phyloP scores from a whole-genome alignment of 2,329 filamentous ascomycete species.

The Colletotrichum abscissum region DNA sequence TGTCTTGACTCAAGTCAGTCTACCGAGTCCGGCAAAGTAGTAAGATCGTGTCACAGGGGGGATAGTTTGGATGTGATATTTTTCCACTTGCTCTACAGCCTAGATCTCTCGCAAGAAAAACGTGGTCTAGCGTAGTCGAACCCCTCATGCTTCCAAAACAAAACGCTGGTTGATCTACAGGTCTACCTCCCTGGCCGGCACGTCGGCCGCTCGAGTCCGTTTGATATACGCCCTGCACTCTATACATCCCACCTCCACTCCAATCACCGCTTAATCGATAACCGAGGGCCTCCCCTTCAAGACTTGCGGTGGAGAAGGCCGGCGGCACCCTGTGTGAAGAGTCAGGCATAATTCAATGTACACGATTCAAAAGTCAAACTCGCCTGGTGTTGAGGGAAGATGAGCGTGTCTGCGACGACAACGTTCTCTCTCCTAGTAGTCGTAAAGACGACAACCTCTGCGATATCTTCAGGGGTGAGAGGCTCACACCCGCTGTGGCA shows the following conservation, averaged over 20 bases:
- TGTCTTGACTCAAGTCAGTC: too few relatives aligned
- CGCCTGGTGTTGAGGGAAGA: conserved; percentile 93
- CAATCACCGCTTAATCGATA: too few relatives aligned
- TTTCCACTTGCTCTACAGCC: too few relatives aligned
- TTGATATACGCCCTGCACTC: not conserved
- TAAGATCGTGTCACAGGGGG: too few relatives aligned
- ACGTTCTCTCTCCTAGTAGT: conserved; percentile 90
- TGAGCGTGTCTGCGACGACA: conserved; percentile 85
- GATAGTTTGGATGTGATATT: too few relatives aligned
- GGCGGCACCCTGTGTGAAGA: conserved; percentile 43
- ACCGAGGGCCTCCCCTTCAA: not conserved
- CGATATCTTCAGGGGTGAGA: conserved; percentile 89
- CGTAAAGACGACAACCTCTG: conserved; percentile 88
- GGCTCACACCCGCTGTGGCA: conserved; percentile 76
- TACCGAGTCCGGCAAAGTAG: too few relatives aligned
- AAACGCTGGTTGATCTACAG: not conserved
- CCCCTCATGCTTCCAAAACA: not conserved
- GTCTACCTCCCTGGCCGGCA: not conserved
- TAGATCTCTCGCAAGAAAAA: too few relatives aligned
- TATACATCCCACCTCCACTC: not conserved
- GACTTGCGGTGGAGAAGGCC: conserved; percentile 45
- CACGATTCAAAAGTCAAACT: conserved; percentile 42
- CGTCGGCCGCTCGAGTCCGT: not conserved
- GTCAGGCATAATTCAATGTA: conserved; percentile 7
- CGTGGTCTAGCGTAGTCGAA: too few relatives aligned